Evolutionary conservation across 2,329 filamentous ascomycete species (phyloP).

Genomic region (Albophoma yamanashiensis): DNA sequence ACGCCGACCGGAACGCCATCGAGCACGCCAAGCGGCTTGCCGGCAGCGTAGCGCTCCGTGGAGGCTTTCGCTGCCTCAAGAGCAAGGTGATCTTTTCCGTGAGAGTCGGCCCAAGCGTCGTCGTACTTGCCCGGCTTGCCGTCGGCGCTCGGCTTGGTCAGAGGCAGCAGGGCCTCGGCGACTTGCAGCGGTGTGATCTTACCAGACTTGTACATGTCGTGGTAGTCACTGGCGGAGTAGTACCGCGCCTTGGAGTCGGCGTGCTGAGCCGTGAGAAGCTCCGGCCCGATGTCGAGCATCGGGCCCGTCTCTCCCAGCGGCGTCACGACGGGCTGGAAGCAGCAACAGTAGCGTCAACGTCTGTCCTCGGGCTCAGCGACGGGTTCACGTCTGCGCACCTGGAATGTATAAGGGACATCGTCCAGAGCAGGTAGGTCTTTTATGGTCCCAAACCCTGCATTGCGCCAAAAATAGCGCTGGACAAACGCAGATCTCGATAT

Average conservation of each 20-base stretch:
- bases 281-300: constrained; percentile 29
- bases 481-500: constrained; percentile 49
- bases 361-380: neutral
- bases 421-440: constrained; percentile 35
- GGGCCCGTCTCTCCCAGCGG: constrained; percentile 29
- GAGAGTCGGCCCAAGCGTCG: constrained; percentile 60
- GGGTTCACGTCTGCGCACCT: constrained; percentile 26
- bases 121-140: constrained; percentile 48
- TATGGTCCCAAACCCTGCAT: constrained; percentile 46
- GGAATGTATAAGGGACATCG: constrained; percentile 32
- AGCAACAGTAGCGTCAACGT: neutral
- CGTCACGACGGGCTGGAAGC: constrained; percentile 42
- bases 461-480: constrained; percentile 57
- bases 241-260: constrained; percentile 39
- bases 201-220: constrained; percentile 61
- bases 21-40: constrained; percentile 54
- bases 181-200: constrained; percentile 63
- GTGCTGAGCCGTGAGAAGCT: constrained; percentile 29
- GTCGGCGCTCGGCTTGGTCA: constrained; percentile 51
- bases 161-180: constrained; percentile 56
- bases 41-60: constrained; percentile 58
- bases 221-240: constrained; percentile 66
- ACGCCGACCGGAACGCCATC: constrained; percentile 77
- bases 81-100: constrained; percentile 44
- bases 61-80: constrained; percentile 61